These are phyloP conservation scores for Dictyostelium firmibasis DNA, from an alignment of 78 protist genomes.

Conservation along the genomic window DNA sequence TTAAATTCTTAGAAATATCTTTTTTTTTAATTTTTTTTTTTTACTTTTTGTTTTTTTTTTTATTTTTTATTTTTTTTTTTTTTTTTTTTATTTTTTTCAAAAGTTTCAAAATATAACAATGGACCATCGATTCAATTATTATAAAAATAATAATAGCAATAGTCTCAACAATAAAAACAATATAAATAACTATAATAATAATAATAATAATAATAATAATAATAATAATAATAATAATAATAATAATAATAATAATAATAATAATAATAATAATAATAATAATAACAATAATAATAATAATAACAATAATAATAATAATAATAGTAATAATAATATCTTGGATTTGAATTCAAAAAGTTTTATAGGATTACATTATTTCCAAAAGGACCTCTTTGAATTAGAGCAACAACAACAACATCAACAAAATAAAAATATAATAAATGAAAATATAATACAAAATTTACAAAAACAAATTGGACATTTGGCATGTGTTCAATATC, in stretches of 20 bases:
- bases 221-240: not conserved
- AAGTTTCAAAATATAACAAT: not conserved
- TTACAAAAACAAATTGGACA: slow-evolving; percentile 6
- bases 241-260: not conserved
- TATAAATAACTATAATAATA: not conserved
- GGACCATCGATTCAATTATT: not conserved
- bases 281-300: not conserved
- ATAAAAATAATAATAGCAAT: not conserved
- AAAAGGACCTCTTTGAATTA: not conserved
- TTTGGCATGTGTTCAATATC: not conserved
- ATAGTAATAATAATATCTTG: not conserved
- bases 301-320: not conserved
- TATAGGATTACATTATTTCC: slow-evolving; percentile 37
- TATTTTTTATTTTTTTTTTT: not conserved
- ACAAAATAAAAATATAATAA: not conserved
- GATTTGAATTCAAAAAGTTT: slow-evolving; percentile 1
- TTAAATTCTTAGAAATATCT: not conserved
- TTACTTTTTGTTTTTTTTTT: too few species aligned
- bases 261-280: not conserved
- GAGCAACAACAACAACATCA: not conserved
- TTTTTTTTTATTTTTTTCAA: not conserved
- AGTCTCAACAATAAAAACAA: not conserved
- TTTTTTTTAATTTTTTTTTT: not conserved
- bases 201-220: not conserved
- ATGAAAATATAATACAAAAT: not conserved